Evolutionary conservation across 768 basidiomycete species (phyloP).

Genomic region (Rhizopogon rudus): DNA sequence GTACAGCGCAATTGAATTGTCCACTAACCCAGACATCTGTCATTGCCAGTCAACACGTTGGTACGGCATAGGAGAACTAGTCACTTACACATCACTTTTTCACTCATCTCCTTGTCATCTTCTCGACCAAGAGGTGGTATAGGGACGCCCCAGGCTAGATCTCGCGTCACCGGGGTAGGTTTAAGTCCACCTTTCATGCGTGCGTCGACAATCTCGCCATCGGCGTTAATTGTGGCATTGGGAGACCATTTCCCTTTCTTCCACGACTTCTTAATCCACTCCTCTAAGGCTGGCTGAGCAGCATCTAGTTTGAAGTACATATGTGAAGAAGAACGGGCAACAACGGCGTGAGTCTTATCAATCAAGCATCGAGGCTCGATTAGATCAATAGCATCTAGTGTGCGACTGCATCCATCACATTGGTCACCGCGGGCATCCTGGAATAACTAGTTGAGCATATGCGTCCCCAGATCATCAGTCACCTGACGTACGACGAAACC

Average conservation of each 20-base stretch:
- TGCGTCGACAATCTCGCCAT: conserved; percentile 86
- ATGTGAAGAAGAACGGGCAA: conserved; percentile 75
- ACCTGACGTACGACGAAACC: conserved; percentile 59
- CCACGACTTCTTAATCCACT: conserved; percentile 81
- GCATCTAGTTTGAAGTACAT: conserved; percentile 87
- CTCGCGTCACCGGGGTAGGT: conserved; percentile 89
- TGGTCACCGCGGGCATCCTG: conserved; percentile 98
- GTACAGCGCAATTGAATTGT: background rate
- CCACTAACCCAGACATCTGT: conserved; percentile 88
- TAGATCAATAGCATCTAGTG: conserved; percentile 89
- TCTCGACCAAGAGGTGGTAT: conserved; percentile 72
- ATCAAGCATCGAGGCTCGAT: conserved; percentile 93
- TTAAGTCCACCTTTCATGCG: conserved; percentile 80
- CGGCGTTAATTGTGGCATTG: conserved; percentile 85
- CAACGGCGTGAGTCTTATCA: conserved; percentile 72
- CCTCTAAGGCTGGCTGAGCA: conserved; percentile 77
- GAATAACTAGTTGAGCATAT: background rate
- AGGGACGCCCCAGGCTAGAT: conserved; percentile 94
- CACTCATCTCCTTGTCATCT: conserved; percentile 80
- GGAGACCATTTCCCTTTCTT: conserved; percentile 87
- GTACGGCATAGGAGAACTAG: background rate
- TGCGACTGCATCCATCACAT: conserved; percentile 90
- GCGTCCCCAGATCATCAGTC: background rate
- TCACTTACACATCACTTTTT: conserved; percentile 90
- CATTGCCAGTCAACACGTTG: conserved; percentile 2